Evolutionary conservation across 352 stramenopile species (phyloP), one percentile per base, ranked within the genome.

Genomic region (Albugo candida): DNA sequence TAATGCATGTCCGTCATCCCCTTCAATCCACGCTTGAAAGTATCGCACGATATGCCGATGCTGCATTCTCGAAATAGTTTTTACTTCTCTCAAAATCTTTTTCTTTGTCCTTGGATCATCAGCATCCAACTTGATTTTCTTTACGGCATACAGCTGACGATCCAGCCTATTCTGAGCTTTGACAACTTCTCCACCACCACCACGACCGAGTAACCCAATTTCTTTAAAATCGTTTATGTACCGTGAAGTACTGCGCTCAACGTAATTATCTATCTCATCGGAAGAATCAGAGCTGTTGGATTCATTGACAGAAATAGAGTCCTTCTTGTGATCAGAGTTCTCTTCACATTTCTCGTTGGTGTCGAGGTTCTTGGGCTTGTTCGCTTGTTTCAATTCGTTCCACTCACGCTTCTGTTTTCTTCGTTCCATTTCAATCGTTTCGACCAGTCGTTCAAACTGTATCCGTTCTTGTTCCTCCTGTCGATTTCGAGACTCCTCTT

Each of bases 41-140:
- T 97, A 97, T 39, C 92, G 65, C 14, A 97, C 92, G 55, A 97
- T 97, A 49, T 97, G 89, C 35, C 93, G 88, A 45, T 97, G 92
- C 45, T 92, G 85, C 81, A 97, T 95, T 37, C 87, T 67, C 31
- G 86, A 96, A 77, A 97, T 96, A 0, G 86, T 97, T 46, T 92
- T 95, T 16, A 97, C 91, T 60, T 97, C 92, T 34, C 92, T 73
- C 44, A 94, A 48, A 21, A 97, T 81, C 50, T 97, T 97, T 66
- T 86, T 87, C 64, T 97, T 97, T 79, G 94, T 92, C 0, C 70
- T 83, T 44, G 80, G 79, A 48, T 92, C 79, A 6, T 89, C 68
- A 0, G 79, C 63, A 36, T 92, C 76, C 21, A 92, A 53, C 41
- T 89, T 92, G 0, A 92, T 60, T 47, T 87, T 87, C 59, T 92